Evolutionary conservation across 768 basidiomycete genomes (phyloP).

Genomic region (Leccinum pellstonianum): DNA sequence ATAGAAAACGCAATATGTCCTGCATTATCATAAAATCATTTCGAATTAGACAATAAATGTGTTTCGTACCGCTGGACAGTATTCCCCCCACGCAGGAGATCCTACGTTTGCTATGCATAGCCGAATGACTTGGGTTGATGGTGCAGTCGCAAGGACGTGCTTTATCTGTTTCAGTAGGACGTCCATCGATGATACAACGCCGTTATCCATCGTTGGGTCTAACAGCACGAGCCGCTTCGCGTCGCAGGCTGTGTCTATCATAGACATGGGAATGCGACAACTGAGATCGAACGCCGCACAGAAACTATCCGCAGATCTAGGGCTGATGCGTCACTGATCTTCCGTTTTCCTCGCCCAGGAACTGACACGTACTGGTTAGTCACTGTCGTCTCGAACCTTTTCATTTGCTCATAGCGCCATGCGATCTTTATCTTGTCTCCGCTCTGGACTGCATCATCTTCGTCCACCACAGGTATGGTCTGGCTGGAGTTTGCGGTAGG

Average conservation of each 20-base stretch:
- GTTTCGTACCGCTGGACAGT: constrained; percentile 48
- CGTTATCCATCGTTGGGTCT: constrained; percentile 14
- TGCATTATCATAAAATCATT: constrained; percentile 28
- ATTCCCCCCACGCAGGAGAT: constrained; percentile 69
- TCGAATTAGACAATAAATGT: background rate
- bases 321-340: constrained; percentile 12
- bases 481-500: constrained; percentile 30
- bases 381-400: constrained; percentile 87
- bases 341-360: constrained; percentile 8
- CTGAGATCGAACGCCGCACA: constrained; percentile 76
- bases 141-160: constrained; percentile 24
- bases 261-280: constrained; percentile 50
- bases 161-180: constrained; percentile 34
- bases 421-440: constrained; percentile 86
- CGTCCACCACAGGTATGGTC: constrained; percentile 28
- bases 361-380: constrained; percentile 46
- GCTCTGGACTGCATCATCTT: constrained; percentile 34
- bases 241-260: constrained; percentile 44
- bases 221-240: constrained; percentile 40
- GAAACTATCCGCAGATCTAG: constrained; percentile 56
- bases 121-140: constrained; percentile 44
- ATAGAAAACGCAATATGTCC: constrained; percentile 73
- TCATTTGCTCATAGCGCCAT: constrained; percentile 96
- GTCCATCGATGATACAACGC: constrained; percentile 17
- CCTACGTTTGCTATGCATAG: constrained; percentile 65